Evolutionary conservation across 2,329 filamentous ascomycete species (phyloP).

Genomic region (Colletotrichum spinosum): DNA sequence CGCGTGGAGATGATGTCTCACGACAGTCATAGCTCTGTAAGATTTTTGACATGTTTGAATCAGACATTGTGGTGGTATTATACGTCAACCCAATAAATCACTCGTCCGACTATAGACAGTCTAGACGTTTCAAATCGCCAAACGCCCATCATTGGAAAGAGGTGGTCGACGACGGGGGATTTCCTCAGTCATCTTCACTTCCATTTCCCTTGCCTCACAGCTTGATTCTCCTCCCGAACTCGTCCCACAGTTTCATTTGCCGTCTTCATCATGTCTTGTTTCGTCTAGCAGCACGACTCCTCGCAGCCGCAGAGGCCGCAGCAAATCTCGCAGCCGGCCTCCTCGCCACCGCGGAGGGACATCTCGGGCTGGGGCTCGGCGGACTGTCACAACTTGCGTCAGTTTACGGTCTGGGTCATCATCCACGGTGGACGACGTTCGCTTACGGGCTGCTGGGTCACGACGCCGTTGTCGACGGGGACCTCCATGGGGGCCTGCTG

Average conservation of each 20-base stretch:
- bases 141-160: conserved; percentile 15
- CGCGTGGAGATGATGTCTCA: conserved; percentile 2
- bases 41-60: background rate
- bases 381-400: background rate
- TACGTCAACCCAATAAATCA: conserved; percentile 9
- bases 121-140: conserved; percentile 10
- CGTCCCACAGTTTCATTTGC: no score
- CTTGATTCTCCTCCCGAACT: background rate
- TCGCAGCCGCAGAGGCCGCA: conserved; percentile 59
- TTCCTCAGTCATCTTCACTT: conserved; percentile 5
- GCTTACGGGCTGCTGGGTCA: conserved; percentile 57
- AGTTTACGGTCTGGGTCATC: background rate
- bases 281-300: conserved; percentile 54
- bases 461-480: conserved; percentile 47
- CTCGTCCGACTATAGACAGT: background rate
- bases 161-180: background rate
- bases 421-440: no score
- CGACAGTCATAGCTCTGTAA: background rate
- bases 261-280: background rate
- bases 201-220: background rate
- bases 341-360: conserved; percentile 57
- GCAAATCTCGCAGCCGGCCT: conserved; percentile 59
- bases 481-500: conserved; percentile 59
- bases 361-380: conserved; percentile 52
- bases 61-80: background rate